Evolutionary conservation across 164 flowering plant species (phyloP), one percentile per base, ranked within the genome.

Genomic region (Nelumbo lutea): DNA sequence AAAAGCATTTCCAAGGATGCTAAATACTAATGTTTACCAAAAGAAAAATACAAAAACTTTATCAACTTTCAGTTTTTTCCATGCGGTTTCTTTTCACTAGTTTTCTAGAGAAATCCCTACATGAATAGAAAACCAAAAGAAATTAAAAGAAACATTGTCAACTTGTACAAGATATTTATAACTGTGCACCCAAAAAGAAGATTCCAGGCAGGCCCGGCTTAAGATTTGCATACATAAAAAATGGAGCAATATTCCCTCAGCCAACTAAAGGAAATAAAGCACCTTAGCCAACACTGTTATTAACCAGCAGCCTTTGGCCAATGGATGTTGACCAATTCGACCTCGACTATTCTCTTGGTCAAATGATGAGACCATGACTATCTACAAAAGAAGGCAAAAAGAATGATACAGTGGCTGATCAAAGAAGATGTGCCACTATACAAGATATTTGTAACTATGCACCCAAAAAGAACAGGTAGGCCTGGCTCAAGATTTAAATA

Each of bases 361-460:
- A 51, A 66, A 15, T 44, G 15, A 66, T 38, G 42, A 55, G 3
- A 66, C 10, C 41, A 2, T 42, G 10, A 40, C 43, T 8, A 7
- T 38, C 55, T 46, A n/a, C 45, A 60, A 61, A n/a, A 11, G 3
- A 40, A 3, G n/a, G 6, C 42, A 44, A 56, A 45, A 48, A 11
- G 62, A 80, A 78, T 98, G 97, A 96, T 96, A 96, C 99, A 96
- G 41, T 96, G 98, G 80, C 98, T 90, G 67, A 96, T 84, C 75
- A 96, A 74, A 73, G 92, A 87, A 77, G 27, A 27, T 27, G 27
- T 27, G 27, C 27, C 27, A 27, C 27, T 27, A 27, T 27, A 27
- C 27, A 57, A 15, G 59, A 57, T 27, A 57, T 57, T 27, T 57
- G 59, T 13, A 27, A 57, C 11, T 7, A 10, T 51, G 55, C 10